Conservation (phyloP, 371 early-diverging fungal species). For the Lichtheimia ornata region DNA sequence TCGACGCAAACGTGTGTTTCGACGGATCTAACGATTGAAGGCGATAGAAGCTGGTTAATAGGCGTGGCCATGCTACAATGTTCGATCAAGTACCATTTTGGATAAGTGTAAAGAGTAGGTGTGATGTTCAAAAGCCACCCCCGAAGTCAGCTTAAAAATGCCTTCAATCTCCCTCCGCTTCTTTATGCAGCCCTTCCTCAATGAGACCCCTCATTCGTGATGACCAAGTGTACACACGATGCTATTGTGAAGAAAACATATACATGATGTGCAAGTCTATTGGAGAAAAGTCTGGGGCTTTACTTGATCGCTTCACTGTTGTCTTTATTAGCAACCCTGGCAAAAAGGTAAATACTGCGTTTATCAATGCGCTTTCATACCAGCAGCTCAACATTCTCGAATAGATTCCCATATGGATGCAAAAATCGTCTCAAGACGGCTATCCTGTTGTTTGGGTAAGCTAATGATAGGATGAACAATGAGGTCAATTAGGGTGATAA, state of each 20-base stretch:
- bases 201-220: constrained; percentile 1
- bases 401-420: constrained; percentile 18
- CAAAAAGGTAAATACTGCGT: constrained; percentile 18
- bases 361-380: background rate
- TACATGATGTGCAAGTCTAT: constrained; percentile 37
- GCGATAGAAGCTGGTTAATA: background rate
- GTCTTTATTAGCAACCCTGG: constrained; percentile 41
- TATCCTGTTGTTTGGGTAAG: constrained; percentile 42
- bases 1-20: constrained; percentile 82
- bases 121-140: background rate
- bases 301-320: constrained; percentile 24
- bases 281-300: constrained; percentile 10
- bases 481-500: background rate
- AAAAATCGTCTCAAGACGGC: constrained; percentile 1
- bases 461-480: background rate
- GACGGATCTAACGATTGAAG: constrained; percentile 59
- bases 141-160: too few species aligned
- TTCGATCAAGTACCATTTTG: background rate
- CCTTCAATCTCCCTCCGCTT: too few species aligned
- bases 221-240: constrained; percentile 29
- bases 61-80: background rate
- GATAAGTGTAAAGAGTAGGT: background rate
- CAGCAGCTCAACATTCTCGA: background rate
- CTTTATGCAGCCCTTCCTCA: too few species aligned
- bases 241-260: constrained; percentile 52